phyloP scores from a whole-genome alignment of 768 basidiomycete species.

The Mycena latifolia region DNA sequence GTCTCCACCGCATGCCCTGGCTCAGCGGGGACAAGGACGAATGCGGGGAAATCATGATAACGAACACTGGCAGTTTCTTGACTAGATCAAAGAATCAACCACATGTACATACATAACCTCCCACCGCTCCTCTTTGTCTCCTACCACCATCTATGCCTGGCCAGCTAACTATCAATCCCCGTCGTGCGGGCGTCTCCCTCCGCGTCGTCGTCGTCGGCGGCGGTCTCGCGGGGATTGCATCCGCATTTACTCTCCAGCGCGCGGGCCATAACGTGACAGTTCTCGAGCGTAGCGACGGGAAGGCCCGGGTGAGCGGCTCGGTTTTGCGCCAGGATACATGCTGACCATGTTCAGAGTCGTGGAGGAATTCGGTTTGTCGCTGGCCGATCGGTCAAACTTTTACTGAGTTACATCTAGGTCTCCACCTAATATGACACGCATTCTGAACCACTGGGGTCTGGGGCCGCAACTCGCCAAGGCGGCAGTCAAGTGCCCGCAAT shows the following conservation, averaged over 20 bases:
- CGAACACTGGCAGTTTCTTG: background rate
- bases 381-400: background rate
- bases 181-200: constrained; percentile 44
- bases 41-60: constrained; percentile 12
- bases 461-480: constrained; percentile 55
- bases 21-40: constrained; percentile 7
- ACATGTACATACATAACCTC: constrained; percentile 16
- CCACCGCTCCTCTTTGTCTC: background rate
- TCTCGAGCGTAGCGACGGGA: constrained; percentile 61
- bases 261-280: constrained; percentile 73
- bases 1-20: constrained; percentile 2
- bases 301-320: constrained; percentile 50
- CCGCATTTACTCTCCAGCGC: constrained; percentile 65
- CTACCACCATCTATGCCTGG: constrained; percentile 43
- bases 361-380: constrained; percentile 55
- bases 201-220: constrained; percentile 58
- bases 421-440: constrained; percentile 70
- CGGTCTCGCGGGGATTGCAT: constrained; percentile 67
- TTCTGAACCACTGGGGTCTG: constrained; percentile 69
- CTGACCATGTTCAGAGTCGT: constrained; percentile 43
- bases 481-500: constrained; percentile 48
- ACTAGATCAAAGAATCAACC: no score
- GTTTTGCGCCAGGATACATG: background rate
- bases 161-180: constrained; percentile 39
- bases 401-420: constrained; percentile 38